Percentiles rank a stretch among this genome's conserved stretches.
Conservation (phyloP, 768 basidiomycete genomes). For the Leccinum sublutescens region DNA sequence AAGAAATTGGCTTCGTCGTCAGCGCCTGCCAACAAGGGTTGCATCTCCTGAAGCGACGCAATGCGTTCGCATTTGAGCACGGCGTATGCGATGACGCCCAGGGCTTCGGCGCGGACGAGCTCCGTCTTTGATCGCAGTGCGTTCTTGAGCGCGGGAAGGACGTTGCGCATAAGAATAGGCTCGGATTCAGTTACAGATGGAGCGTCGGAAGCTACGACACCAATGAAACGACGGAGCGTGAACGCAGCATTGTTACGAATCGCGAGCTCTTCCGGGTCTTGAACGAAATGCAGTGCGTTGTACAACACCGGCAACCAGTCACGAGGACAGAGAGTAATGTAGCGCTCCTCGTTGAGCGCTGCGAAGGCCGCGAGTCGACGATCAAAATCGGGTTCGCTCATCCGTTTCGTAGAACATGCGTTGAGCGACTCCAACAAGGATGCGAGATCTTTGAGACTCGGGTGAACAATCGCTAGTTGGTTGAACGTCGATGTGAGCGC, state of each 20-base stretch:
- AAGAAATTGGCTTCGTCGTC: conserved; percentile 97
- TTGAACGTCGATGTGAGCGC: conserved; percentile 67
- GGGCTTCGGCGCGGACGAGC: conserved; percentile 80
- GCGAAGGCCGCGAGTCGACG: conserved; percentile 75
- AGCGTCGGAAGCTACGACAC: conserved; percentile 40
- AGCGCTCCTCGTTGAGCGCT: conserved; percentile 64
- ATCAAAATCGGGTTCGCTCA: conserved; percentile 94
- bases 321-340: conserved; percentile 45
- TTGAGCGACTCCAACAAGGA: conserved; percentile 69
- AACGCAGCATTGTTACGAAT: conserved; percentile 80
- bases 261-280: conserved; percentile 85
- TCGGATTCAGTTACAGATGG: conserved; percentile 44
- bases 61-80: conserved; percentile 63
- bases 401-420: conserved; percentile 75
- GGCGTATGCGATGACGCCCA: conserved; percentile 75
- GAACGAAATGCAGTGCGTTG: conserved; percentile 82
- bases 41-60: conserved; percentile 72
- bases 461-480: conserved; percentile 38
- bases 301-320: conserved; percentile 84
- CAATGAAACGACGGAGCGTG: conserved; percentile 75
- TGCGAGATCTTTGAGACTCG: conserved; percentile 48
- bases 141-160: conserved; percentile 80
- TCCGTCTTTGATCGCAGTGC: conserved; percentile 79
- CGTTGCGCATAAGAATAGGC: conserved; percentile 54
- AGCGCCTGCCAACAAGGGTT: conserved; percentile 73